Base-by-base conservation (phyloP, 306 rosid genomes). In the Nissolia schottii region DNA sequence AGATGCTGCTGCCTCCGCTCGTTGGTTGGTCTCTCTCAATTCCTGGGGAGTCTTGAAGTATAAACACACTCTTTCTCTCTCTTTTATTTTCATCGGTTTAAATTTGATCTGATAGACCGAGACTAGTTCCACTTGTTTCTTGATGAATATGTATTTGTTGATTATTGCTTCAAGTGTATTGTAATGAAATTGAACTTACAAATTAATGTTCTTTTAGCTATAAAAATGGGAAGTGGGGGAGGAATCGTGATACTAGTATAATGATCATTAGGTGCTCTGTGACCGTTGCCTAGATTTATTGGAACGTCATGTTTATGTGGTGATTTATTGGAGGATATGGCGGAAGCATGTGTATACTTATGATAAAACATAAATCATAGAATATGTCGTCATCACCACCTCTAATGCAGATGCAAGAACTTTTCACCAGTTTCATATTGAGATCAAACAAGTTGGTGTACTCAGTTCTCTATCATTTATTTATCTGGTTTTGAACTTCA, bases 11-110 rank as follows among this genome's bases (percentile, higher is more conserved):
- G 92, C 91, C 3, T 79, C 89, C 28, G 96, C 98, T 75, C 98
- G 96, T 24, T 90, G 98, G 96, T 74, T 93, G 77, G 82, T 87
- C 72, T 78, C 96, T 38, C 83, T 75, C 70, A 93, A 85, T 78
- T 81, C 72, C 43, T 93, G 92, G 98, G 98, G 96, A 7, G 92
- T 85, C 82, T 68, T 90, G 64, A 90, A 82, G 98, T 88, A 83
- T 12, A 14, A 8, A 8, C 63, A 28, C 13, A 49, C 80, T n/a
- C 48, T 35, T 64, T 46, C 29, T 9, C 31, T 12, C 40, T 15
- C n/a, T 69, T 55, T 70, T 15, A 2, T 25, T 68, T 53, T 53
- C 63, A 23, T 2, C n/a, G n/a, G 49, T 1, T 14, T 54, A 22
- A 15, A 41, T 15, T 51, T 40, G n/a, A n/a, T n/a, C 16, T 41